Conservation (phyloP, 345 rosid species). For the Cardiospermum halicacabum region DNA sequence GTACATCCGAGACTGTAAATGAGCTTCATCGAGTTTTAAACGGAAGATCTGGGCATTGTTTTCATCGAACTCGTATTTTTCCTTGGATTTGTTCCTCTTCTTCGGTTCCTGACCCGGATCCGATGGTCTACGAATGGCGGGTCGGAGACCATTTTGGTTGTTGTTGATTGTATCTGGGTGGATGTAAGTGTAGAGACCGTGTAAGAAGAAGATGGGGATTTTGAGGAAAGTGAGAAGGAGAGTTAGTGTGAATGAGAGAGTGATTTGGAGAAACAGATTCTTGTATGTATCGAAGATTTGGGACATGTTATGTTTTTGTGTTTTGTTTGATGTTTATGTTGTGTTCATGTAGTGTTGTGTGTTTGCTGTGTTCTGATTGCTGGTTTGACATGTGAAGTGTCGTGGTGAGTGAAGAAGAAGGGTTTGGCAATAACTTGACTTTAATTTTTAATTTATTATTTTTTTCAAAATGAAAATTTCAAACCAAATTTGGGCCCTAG, state of each 20-base stretch:
- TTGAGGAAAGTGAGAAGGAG: conserved; percentile 51
- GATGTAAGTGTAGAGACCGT: conserved; percentile 74
- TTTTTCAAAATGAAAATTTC: too few species aligned
- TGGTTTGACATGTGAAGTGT: background rate
- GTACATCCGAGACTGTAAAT: conserved; percentile 64
- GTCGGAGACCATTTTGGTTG: conserved; percentile 41
- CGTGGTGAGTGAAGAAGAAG: background rate
- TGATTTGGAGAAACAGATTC: conserved; percentile 46
- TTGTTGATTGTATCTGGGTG: conserved; percentile 68
- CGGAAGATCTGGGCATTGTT: conserved; percentile 91
- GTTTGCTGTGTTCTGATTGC: background rate
- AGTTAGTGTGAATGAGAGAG: conserved; percentile 36
- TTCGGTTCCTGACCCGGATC: conserved; percentile 38
- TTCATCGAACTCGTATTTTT: conserved; percentile 80
- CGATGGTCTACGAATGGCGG: conserved; percentile 71
- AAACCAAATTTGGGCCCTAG: too few species aligned
- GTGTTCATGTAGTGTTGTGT: background rate
- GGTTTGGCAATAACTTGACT: too few species aligned
- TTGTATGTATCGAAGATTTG: conserved; percentile 41
- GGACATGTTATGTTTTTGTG: conserved; percentile 24
- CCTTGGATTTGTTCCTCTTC: conserved; percentile 60
- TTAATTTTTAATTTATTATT: too few species aligned
- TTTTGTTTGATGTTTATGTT: conserved; percentile 4
- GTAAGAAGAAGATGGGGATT: conserved; percentile 58
- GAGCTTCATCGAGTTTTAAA: conserved; percentile 73